Base-by-base conservation (phyloP, 2,329 filamentous ascomycete species). In the Aspergillus sp. region DNA sequence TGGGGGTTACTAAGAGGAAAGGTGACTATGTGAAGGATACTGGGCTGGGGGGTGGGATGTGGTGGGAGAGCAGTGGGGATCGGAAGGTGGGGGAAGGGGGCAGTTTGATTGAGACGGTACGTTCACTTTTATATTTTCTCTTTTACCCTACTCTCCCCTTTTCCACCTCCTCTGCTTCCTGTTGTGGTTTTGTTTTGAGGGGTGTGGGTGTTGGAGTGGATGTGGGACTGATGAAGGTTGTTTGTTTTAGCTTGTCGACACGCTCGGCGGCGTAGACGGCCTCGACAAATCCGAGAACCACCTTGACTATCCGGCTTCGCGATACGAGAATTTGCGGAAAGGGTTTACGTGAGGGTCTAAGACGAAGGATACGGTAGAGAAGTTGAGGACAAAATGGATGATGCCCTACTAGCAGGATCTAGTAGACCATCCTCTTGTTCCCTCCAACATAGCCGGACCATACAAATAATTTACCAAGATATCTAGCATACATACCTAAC, bases 1-100 rank as follows among this genome's bases (percentile, higher is more conserved):
- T 86, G 1, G 76, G 79, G 3, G 85, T 92, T 72, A 88, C 86
- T 3, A 79, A 79, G 63, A 71, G 77, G 63, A 98, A 97, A 79
- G 86, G 87, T 1, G 77, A 84, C 11, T 96, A 86, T 71, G 84
- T 97, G 69, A 83, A 80, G 68, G 72, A 83, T 19, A 78, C 82
- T 45, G 80, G 84, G 0, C 82, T 97, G 0, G 93, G 92, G 2
- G 93, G 93, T 17, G 91, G 84, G n/a, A 97, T 98, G 93, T 98
- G 91, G 91, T 96, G 90, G 90, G 93, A 97, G 77, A 90, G 86
- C 66, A 93, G 89, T 68, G 87, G 85, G 1, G 93, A 97, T 72
- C 87, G 86, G 69, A 70, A 75, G 44, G 39, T 55, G 3, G 86
- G 86, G 8, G 19, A 15, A 0, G 74, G 73, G 11, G 78, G 81